Evolutionary conservation across 257 asterid species (phyloP).

Genomic region (Oldenlandia corymbosa): DNA sequence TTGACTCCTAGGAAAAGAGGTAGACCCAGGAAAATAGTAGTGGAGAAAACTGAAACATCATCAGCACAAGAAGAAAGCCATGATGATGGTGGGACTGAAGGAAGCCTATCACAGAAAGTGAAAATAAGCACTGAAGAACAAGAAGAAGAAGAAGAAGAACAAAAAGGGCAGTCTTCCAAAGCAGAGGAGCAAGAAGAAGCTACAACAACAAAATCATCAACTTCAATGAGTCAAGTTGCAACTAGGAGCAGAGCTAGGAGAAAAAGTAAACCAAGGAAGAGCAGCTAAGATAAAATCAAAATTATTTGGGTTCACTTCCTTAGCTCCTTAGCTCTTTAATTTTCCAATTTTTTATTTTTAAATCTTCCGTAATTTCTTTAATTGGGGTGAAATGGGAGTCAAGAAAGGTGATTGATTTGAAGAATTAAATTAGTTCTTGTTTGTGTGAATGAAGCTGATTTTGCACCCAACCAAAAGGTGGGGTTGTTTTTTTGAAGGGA

Average conservation of each 20-base stretch:
- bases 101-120: constrained; percentile 28
- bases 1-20: constrained; percentile 61
- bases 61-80: constrained; percentile 14
- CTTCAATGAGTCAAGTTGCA: constrained; percentile 24
- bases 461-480: constrained; percentile 2
- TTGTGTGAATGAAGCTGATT: not conserved
- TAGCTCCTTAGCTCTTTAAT: too few relatives aligned
- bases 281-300: constrained; percentile 27
- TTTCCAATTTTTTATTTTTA: too few relatives aligned
- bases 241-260: constrained; percentile 54
- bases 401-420: constrained; percentile 5
- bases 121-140: constrained; percentile 18
- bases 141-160: constrained; percentile 25
- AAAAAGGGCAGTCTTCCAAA: constrained; percentile 4
- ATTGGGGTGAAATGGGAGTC: not conserved
- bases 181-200: constrained; percentile 9
- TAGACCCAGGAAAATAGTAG: constrained; percentile 47
- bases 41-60: constrained; percentile 16
- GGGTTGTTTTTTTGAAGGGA: not conserved
- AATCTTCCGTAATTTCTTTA: not conserved
- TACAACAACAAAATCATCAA: constrained; percentile 13
- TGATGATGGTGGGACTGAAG: constrained; percentile 25
- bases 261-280: constrained; percentile 70
- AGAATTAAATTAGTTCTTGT: not conserved
- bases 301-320: too few relatives aligned